Conservation (phyloP, 2,329 filamentous ascomycete genomes). For the Fusarium robinianum region DNA sequence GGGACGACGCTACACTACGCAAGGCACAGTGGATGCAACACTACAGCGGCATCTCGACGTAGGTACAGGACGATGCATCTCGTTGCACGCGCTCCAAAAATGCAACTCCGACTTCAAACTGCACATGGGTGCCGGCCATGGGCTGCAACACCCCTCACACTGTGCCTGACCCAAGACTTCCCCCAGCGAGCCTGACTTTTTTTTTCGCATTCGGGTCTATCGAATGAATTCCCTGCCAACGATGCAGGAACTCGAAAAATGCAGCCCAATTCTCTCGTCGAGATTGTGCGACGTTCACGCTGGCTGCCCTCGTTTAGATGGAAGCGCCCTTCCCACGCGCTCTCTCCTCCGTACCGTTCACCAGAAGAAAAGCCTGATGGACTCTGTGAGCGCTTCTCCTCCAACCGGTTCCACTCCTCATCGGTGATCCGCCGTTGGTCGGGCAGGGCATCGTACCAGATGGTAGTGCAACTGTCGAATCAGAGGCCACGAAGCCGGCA, state of each 20-base stretch:
- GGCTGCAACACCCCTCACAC: too few species aligned
- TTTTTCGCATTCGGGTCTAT: too few species aligned
- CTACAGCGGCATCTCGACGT: slow-evolving; percentile 1
- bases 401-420: slow-evolving; percentile 32
- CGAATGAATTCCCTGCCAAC: too few species aligned
- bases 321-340: slow-evolving; percentile 23
- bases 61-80: slow-evolving; percentile 26
- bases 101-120: slow-evolving; percentile 8
- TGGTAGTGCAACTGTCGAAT: slow-evolving; percentile 20
- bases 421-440: slow-evolving; percentile 30
- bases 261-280: too few species aligned
- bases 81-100: slow-evolving; percentile 4
- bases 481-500: slow-evolving; percentile 20
- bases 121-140: too few species aligned
- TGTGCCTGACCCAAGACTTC: too few species aligned
- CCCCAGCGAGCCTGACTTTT: too few species aligned
- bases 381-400: slow-evolving; percentile 17
- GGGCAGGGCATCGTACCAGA: slow-evolving; percentile 30
- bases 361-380: slow-evolving; percentile 16
- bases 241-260: slow-evolving; percentile 35
- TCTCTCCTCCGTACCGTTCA: slow-evolving; percentile 3
- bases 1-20: slow-evolving; percentile 13
- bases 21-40: slow-evolving; percentile 19
- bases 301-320: slow-evolving; percentile 1
- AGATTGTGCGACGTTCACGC: slow-evolving; percentile 27